Evolutionary conservation across 2,329 filamentous ascomycete species (phyloP), one percentile per base, ranked within the genome.

Genomic region (Aspergillus pseudoviridinutans): DNA sequence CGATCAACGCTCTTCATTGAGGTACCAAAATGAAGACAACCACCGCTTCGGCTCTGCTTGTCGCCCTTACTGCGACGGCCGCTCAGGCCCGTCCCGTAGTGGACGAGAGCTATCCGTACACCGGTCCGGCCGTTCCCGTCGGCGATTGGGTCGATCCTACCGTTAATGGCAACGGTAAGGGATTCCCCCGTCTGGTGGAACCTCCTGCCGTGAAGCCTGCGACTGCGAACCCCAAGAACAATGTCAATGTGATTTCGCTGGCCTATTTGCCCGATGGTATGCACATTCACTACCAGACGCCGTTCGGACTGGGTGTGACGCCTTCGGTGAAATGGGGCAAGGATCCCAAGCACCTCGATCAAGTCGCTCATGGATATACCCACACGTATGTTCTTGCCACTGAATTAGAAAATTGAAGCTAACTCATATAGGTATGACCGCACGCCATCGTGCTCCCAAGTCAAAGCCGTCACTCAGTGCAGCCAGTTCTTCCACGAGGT

Each of bases 281-380:
- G 64, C 80, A 80, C 64, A 75, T 82, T 55, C 80, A 82, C 67
- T 83, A 76, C 65, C 80, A 82, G 68, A 82, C 80, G 0, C 79
- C 80, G 0, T 83, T 82, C 61, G 80, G 80, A 6, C 67, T 83
- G n/a, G 78, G 76, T 14, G 66, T 63, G n/a, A 61, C 68, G 4
- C 80, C 80, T 0, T 66, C 71, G 1, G 70, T 83, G 3, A 67
- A 71, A 20, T 82, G 78, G 76, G 80, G 80, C 10, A 70, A 63
- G 32, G 58, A 61, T 54, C 65, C 71, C 1, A 46, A 63, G 10
- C 57, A 69, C 5, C 62, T 82, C 61, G 61, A 65, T 57, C 64
- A 74, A 24, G 69, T 63, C 17, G 74, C 74, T 1, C 71, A 64
- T 24, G 80, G 80, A 14, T 59, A 62, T 29, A 74, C 73, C 22